Conservation (phyloP, 2,329 filamentous ascomycete species). For the Venturia oleaginea region DNA sequence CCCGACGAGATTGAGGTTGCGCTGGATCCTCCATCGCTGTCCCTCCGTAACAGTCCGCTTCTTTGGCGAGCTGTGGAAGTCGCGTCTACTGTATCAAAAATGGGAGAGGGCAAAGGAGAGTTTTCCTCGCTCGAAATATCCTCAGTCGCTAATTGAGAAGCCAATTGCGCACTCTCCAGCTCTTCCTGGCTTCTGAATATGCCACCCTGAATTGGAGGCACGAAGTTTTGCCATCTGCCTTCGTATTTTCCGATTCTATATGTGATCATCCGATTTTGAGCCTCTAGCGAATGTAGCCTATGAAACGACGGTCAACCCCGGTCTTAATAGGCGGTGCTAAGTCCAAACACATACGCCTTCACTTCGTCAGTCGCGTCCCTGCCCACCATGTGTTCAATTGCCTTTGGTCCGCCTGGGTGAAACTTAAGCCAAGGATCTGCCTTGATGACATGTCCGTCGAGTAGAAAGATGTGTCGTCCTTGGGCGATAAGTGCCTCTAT, state of each 20-base stretch:
- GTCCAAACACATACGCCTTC: conserved; percentile 57
- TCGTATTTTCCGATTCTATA: conserved; percentile 79
- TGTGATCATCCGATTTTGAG: conserved; percentile 64
- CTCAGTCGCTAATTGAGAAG: conserved; percentile 21
- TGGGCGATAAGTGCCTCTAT: conserved; percentile 78
- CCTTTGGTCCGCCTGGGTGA: conserved; percentile 85
- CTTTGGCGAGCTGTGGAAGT: conserved; percentile 15
- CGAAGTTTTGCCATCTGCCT: conserved; percentile 76
- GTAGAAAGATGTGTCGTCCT: conserved; percentile 69
- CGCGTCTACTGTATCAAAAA: conserved; percentile 47
- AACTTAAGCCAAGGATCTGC: conserved; percentile 81
- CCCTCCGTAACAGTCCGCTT: background rate
- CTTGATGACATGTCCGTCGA: conserved; percentile 74
- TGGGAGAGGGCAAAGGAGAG: conserved; percentile 48
- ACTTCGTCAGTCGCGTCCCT: conserved; percentile 93
- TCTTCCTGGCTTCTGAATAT: conserved; percentile 52
- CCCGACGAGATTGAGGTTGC: conserved; percentile 34
- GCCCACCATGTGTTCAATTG: conserved; percentile 88
- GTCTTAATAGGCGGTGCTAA: background rate
- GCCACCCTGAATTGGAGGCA: conserved; percentile 87
- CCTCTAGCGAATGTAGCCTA: conserved; percentile 74
- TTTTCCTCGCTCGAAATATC: conserved; percentile 39
- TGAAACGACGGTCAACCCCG: background rate
- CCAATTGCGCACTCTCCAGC: conserved; percentile 24
- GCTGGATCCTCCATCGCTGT: conserved; percentile 8